Evolutionary conservation across 768 basidiomycete species (phyloP).

Genomic region (Boletus speciosus): DNA sequence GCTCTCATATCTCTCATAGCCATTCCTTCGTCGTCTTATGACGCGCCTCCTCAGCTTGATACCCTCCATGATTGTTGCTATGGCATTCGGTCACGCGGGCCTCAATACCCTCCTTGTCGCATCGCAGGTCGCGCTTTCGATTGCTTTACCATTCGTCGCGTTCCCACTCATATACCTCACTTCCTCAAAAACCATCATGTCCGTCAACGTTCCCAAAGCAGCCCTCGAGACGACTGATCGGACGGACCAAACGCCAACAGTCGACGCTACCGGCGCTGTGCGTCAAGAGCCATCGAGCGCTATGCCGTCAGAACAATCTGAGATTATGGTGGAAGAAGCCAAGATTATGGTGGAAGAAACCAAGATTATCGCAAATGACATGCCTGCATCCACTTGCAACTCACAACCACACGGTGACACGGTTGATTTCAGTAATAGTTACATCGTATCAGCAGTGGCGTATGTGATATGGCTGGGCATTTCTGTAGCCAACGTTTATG

Average conservation of each 20-base stretch:
- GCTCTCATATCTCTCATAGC: constrained; percentile 10
- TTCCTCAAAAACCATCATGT: constrained; percentile 33
- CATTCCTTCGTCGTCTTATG: constrained; percentile 38
- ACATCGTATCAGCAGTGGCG: constrained; percentile 37
- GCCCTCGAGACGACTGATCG: neutral
- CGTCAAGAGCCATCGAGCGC: neutral
- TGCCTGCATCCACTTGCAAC: neutral
- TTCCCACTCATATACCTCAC: constrained; percentile 41
- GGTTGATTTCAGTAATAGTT: constrained; percentile 42
- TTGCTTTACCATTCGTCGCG: constrained; percentile 47
- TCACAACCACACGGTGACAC: constrained; percentile 12
- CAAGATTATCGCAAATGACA: neutral
- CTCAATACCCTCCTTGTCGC: constrained; percentile 47
- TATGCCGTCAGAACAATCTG: neutral
- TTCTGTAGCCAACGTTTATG: constrained; percentile 50
- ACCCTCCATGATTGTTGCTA: constrained; percentile 42
- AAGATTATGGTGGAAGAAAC: neutral
- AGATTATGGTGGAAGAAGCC: neutral
- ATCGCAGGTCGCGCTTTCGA: constrained; percentile 44
- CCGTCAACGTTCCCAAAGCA: constrained; percentile 6
- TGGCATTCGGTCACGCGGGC: constrained; percentile 41
- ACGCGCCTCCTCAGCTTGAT: constrained; percentile 46
- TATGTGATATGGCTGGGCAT: constrained; percentile 47
- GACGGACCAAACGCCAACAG: neutral
- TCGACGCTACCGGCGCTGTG: constrained; percentile 15